A percentile compares a stretch with the other conserved stretches of the same genome.
Evolutionary conservation across 108 stramenopile genomes (phyloP).

Genomic region (Schizochytrium sp.): DNA sequence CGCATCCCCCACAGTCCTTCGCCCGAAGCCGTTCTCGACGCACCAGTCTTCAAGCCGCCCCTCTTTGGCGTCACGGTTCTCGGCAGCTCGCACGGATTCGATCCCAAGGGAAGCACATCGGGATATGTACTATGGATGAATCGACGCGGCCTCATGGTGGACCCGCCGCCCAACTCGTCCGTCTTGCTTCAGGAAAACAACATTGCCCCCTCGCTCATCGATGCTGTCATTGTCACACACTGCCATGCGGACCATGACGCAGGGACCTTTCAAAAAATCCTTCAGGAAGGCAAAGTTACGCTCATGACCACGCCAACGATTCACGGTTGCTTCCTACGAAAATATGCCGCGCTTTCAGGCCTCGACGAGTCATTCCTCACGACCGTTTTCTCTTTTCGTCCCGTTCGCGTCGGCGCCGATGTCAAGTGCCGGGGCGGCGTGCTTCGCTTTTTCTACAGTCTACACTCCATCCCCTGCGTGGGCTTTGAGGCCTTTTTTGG

Average conservation of each 20-base stretch:
- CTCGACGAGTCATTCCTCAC: neutral
- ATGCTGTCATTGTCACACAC: conserved; percentile 30
- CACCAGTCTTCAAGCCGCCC: conserved; percentile 57
- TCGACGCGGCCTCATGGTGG: conserved; percentile 35
- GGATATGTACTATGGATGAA: conserved; percentile 39
- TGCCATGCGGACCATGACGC: conserved; percentile 37
- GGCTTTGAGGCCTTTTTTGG: conserved; percentile 32
- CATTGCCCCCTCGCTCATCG: conserved; percentile 30
- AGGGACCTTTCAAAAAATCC: conserved; percentile 33
- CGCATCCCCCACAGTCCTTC: neutral
- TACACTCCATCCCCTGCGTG: conserved; percentile 34
- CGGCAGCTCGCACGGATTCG: conserved; percentile 83
- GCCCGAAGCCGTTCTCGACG: neutral
- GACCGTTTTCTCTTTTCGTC: conserved; percentile 18
- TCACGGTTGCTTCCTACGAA: conserved; percentile 29
- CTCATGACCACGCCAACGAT: conserved; percentile 29
- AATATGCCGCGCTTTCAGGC: conserved; percentile 30
- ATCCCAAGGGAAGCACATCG: conserved; percentile 25
- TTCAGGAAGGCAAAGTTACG: conserved; percentile 26
- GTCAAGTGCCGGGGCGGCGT: conserved; percentile 22
- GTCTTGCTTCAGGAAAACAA: conserved; percentile 22
- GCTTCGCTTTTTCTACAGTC: conserved; percentile 31
- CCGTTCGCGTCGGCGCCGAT: conserved; percentile 20
- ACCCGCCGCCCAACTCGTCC: conserved; percentile 32
- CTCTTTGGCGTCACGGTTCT: conserved; percentile 83